Evolutionary conservation across 2,329 filamentous ascomycete genomes (phyloP).

Genomic region (Colletotrichum plurivorum): DNA sequence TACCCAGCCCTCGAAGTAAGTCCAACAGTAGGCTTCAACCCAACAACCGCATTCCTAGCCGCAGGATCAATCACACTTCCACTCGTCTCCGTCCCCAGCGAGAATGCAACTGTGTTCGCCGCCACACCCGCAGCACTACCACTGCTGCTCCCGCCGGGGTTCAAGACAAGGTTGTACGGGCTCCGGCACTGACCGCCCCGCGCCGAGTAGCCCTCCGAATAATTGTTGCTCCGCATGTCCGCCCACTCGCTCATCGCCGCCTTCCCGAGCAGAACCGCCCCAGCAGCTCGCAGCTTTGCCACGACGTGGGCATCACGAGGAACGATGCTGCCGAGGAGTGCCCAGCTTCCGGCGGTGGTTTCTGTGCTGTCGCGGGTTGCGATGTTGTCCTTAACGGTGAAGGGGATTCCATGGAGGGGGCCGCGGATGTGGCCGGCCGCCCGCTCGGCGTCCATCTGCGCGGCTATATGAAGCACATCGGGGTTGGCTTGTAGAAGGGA

Average conservation of each 20-base stretch:
- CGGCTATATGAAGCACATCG: conserved; percentile 74
- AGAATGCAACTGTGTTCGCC: conserved; percentile 73
- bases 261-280: conserved; percentile 80
- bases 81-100: conserved; percentile 82
- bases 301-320: conserved; percentile 79
- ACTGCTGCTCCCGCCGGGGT: conserved; percentile 78
- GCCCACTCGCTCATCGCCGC: conserved; percentile 82
- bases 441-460: conserved; percentile 72
- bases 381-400: conserved; percentile 82
- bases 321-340: conserved; percentile 75
- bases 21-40: conserved; percentile 83
- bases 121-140: conserved; percentile 76
- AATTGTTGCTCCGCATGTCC: conserved; percentile 76
- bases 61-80: conserved; percentile 81
- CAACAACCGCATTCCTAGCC: conserved; percentile 77
- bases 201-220: conserved; percentile 77
- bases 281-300: conserved; percentile 71
- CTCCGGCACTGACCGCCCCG: conserved; percentile 75
- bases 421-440: conserved; percentile 69
- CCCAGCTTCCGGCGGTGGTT: conserved; percentile 80
- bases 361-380: conserved; percentile 78
- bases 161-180: conserved; percentile 78
- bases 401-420: conserved; percentile 81
- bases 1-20: conserved; percentile 73
- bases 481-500: conserved; percentile 78